Conservation (phyloP, 1,284 basidiomycete species). For the Hemileia vastatrix region DNA sequence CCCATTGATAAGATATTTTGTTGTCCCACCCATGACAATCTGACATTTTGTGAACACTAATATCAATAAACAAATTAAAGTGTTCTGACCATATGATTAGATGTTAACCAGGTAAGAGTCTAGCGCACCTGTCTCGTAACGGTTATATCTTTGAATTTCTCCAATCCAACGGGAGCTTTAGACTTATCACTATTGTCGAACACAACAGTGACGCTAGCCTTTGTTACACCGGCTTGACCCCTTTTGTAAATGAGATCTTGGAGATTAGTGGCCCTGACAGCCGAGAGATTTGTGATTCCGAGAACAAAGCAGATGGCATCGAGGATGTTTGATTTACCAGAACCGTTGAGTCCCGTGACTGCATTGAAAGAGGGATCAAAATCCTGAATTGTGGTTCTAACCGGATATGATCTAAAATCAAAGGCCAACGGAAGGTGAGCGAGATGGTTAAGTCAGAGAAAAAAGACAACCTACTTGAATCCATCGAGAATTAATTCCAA, state of each 20-base stretch:
- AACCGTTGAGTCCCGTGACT: conserved; percentile 48
- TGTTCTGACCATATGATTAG: not conserved
- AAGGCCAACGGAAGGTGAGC: not conserved
- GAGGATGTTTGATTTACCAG: conserved; percentile 90
- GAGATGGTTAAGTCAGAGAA: not conserved
- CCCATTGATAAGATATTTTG: conserved; percentile 96
- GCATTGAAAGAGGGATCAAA: conserved; percentile 49
- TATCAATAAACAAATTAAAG: not conserved
- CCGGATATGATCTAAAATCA: conserved; percentile 7
- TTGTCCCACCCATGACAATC: conserved; percentile 84
- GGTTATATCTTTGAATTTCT: conserved; percentile 78
- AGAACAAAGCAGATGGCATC: conserved; percentile 95
- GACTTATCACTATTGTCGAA: conserved; percentile 94
- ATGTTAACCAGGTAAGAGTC: not conserved
- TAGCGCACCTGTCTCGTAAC: conserved; percentile 79
- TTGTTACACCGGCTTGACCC: conserved; percentile 91
- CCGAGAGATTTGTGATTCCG: conserved; percentile 87
- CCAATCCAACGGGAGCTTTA: conserved; percentile 75
- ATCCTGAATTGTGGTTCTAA: conserved; percentile 46
- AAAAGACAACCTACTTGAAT: conserved; percentile 45
- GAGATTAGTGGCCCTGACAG: conserved; percentile 87
- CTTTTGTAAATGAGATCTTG: conserved; percentile 97
- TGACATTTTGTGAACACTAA: conserved; percentile 40
- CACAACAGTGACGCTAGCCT: conserved; percentile 96
- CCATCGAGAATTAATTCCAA: conserved; percentile 49